Evolutionary conservation across 78 protist genomes (phyloP), one percentile per base, ranked within the genome.

Genomic region (Andalucia godoyi): DNA sequence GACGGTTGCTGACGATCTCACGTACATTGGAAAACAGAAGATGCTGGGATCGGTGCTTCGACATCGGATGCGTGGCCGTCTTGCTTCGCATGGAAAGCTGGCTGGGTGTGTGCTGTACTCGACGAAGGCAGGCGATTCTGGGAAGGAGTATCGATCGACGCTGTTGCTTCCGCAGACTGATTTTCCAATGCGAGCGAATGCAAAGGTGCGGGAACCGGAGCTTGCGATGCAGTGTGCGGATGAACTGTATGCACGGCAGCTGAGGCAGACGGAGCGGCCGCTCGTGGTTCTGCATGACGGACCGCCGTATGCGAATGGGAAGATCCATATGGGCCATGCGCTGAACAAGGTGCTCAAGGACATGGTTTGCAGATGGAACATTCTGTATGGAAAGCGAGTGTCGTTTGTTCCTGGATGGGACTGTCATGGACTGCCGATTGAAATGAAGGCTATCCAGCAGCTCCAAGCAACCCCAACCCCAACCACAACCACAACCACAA

Each of bases 221-320:
- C n/a, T n/a, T n/a, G n/a, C n/a, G n/a, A n/a, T n/a, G n/a, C n/a
- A n/a, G n/a, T n/a, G n/a, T n/a, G n/a, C n/a, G n/a, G n/a, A n/a
- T n/a, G n/a, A n/a, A n/a, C n/a, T n/a, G n/a, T n/a, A n/a, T n/a
- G n/a, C n/a, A n/a, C n/a, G n/a, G n/a, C n/a, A n/a, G n/a, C n/a
- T n/a, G n/a, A n/a, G n/a, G n/a, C n/a, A n/a, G n/a, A n/a, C n/a
- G n/a, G n/a, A n/a, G n/a, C n/a, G n/a, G n/a, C n/a, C n/a, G n/a
- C n/a, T n/a, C n/a, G n/a, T n/a, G n/a, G n/a, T 81, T n/a, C 80
- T 86, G 50, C 97, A 88, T 66, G 97, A 91, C 53, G 97, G 97
- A 2, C 97, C 97, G 49, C 97, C 97, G 17, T 91, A 83, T 40
- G 97, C 97, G 47, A 91, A 91, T 53, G 94, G 97, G 41, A 63